Evolutionary conservation across 164 flowering plant species (phyloP), one percentile per base, ranked within the genome.

Genomic region (Liquidambar formosana): DNA sequence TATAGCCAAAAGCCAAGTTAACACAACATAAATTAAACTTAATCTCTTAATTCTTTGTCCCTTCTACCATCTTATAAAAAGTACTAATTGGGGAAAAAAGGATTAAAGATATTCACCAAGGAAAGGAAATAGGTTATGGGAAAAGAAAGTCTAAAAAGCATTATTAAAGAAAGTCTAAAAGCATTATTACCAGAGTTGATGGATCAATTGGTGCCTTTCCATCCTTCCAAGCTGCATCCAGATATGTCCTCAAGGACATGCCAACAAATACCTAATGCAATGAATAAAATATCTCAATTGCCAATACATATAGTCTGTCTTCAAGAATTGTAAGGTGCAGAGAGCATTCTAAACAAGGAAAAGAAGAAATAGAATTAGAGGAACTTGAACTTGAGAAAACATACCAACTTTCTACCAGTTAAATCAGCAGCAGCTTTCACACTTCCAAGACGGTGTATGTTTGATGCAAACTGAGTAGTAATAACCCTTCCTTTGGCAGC

Each of bases 221-320:
- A 82, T 95, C 99, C 80, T 80, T 95, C 92, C 92, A 95, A 63
- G 99, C 99, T 73, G 99, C 99, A 69, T 95, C 99, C 58, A 95
- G 78, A 78, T 95, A 95, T 67, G 99, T 90, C 84, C 96, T 91
- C 46, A 95, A 74, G 47, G 99, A 91, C 99, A 95, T 91, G 63
- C 99, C 99, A 71, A 93, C 97, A 82, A 95, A 93, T 25, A 90
- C 99, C 99, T 95, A 77, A 65, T 48, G 70, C 74, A 76, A 60
- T 52, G 28, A 19, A 25, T 64, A 68, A 2, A 61, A 52, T 18
- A 43, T 12, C n/a, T 23, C 46, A 54, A 13, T 41, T 27, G 23
- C 10, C 21, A 47, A n/a, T 62, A 63, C 59, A 23, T 41, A 52
- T 58, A 54, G 10, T 48, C 23, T 38, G 27, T 28, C 65, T 62